Conservation (phyloP, 306 rosid genomes). For the Ormosia emarginata region DNA sequence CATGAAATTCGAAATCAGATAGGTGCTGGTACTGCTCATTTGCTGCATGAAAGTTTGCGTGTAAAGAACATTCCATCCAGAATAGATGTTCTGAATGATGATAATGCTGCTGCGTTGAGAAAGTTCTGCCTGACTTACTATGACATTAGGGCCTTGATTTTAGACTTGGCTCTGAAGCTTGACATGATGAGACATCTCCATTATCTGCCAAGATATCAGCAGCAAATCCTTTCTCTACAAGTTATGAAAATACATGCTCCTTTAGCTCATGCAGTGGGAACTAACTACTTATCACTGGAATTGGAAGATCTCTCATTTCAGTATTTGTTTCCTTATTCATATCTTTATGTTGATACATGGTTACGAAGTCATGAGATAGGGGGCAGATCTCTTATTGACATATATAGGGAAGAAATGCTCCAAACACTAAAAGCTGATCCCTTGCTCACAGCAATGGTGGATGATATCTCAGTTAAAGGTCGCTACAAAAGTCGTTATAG, state of each 20-base stretch:
- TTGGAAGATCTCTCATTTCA: conserved; percentile 82
- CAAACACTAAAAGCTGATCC: conserved; percentile 48
- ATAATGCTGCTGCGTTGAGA: conserved; percentile 66
- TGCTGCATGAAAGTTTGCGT: conserved; percentile 73
- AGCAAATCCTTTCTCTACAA: conserved; percentile 66
- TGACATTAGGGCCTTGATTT: conserved; percentile 76
- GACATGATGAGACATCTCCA: conserved; percentile 74
- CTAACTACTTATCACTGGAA: conserved; percentile 61
- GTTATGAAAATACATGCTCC: conserved; percentile 84
- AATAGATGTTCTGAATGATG: conserved; percentile 61
- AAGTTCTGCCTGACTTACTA: conserved; percentile 78
- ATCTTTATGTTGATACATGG: conserved; percentile 76
- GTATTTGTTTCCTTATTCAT: conserved; percentile 79
- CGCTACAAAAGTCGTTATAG: conserved; percentile 87
- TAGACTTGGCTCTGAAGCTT: conserved; percentile 71
- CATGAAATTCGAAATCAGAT: conserved; percentile 49
- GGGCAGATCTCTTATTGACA: conserved; percentile 53
- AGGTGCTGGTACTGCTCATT: conserved; percentile 65
- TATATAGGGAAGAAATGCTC: conserved; percentile 53
- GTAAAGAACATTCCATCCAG: conserved; percentile 47
- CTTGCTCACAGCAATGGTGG: conserved; percentile 44
- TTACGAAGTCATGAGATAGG: conserved; percentile 60
- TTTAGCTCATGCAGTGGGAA: conserved; percentile 82
- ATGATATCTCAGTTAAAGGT: conserved; percentile 56
- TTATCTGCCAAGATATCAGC: conserved; percentile 72